phyloP scores from a whole-genome alignment of 345 rosid genomes.

The Lagerstroemia speciosa region DNA sequence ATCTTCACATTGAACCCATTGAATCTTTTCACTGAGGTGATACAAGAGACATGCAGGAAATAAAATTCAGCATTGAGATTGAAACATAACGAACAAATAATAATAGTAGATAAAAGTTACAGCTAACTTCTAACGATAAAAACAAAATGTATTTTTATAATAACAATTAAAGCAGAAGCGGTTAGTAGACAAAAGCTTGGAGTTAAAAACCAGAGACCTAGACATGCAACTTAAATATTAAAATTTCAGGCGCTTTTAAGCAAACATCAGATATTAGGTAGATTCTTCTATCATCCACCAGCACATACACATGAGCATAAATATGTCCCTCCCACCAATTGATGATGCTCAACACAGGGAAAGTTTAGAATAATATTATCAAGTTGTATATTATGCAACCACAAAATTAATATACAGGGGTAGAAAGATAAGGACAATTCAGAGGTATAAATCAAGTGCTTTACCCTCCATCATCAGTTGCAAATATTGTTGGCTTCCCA shows the following conservation, averaged over 20 bases:
- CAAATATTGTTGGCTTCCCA: slow-evolving; percentile 67
- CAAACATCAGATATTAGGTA: not conserved
- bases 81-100: not conserved
- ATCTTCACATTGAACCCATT: slow-evolving; percentile 72
- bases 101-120: no score
- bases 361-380: not conserved
- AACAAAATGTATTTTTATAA: not conserved
- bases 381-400: not conserved
- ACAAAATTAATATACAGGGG: not conserved
- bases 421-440: not conserved
- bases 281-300: not conserved
- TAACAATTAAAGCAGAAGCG: not conserved
- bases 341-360: not conserved
- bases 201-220: not conserved
- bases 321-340: not conserved
- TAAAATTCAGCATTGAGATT: not conserved
- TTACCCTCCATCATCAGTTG: slow-evolving; percentile 58
- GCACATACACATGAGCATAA: not conserved
- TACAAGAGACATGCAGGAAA: slow-evolving; percentile 2
- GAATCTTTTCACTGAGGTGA: slow-evolving; percentile 43
- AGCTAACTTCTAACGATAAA: not conserved
- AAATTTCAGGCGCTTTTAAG: not conserved
- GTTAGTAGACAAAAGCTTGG: not conserved
- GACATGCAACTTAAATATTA: not conserved
- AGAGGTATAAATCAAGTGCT: slow-evolving; percentile 15